phyloP scores from a whole-genome alignment of 140 eudicot species.

The Ambrosia hybrid region DNA sequence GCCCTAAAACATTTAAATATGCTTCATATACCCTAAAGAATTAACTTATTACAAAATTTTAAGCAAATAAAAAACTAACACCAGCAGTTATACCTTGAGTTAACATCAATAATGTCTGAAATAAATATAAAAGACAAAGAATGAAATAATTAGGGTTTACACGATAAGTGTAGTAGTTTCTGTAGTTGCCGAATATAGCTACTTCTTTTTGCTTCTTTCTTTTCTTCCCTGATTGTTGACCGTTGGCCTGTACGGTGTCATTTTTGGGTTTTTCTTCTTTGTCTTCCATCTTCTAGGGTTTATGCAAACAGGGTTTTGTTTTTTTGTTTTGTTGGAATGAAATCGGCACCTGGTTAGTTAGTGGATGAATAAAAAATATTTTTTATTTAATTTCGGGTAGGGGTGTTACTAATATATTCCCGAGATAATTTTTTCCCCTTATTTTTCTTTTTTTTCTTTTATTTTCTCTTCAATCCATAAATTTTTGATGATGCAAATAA shows the following conservation, averaged over 20 bases:
- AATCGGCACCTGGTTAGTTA: neutral
- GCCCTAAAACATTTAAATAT: too few relatives aligned
- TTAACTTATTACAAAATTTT: too few relatives aligned
- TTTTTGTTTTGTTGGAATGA: conserved; percentile 5
- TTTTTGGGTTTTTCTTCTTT: neutral
- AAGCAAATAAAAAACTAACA: neutral
- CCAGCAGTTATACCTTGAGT: conserved; percentile 1
- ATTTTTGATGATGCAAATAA: too few relatives aligned
- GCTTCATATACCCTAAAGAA: too few relatives aligned
- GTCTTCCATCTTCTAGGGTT: conserved; percentile 23
- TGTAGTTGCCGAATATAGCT: conserved; percentile 79
- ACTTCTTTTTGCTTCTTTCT: conserved; percentile 65
- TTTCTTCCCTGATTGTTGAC: conserved; percentile 32
- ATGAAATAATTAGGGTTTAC: conserved; percentile 39
- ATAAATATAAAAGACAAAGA: neutral
- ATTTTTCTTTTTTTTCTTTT: too few relatives aligned
- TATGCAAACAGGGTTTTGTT: conserved; percentile 5
- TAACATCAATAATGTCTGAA: neutral
- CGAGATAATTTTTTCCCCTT: too few relatives aligned
- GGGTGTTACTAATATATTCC: too few relatives aligned
- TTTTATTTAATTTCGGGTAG: too few relatives aligned
- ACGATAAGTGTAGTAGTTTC: conserved; percentile 76
- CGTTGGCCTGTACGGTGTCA: conserved; percentile 6
- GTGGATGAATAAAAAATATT: too few relatives aligned
- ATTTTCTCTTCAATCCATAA: too few relatives aligned